These are phyloP conservation scores for Dryas drummondii DNA, from an alignment of 306 rosid genomes.

Conservation along the genomic window DNA sequence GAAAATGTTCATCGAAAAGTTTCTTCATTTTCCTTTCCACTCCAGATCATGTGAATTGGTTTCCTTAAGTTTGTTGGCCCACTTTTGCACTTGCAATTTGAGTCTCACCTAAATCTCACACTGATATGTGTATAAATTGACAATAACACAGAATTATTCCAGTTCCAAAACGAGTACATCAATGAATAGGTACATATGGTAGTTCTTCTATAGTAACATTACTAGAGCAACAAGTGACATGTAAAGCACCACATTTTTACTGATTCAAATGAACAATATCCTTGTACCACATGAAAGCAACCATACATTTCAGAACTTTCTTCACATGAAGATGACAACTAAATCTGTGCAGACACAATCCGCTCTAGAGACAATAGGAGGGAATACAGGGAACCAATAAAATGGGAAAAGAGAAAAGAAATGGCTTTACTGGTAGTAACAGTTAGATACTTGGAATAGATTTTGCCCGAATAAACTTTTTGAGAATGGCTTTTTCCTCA, in stretches of 20 bases:
- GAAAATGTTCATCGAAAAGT: background rate
- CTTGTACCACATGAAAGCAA: background rate
- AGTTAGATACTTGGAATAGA: slow-evolving; percentile 60
- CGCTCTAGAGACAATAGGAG: slow-evolving; percentile 15
- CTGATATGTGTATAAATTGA: slow-evolving; percentile 10
- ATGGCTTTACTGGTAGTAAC: background rate
- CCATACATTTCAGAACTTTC: slow-evolving; percentile 9
- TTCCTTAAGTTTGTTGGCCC: slow-evolving; percentile 1
- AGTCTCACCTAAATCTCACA: slow-evolving; percentile 16
- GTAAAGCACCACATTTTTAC: background rate
- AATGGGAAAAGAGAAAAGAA: slow-evolving; percentile 27
- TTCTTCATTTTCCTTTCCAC: background rate
- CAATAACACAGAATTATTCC: slow-evolving; percentile 4
- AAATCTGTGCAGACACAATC: slow-evolving; percentile 27
- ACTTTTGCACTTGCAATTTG: background rate
- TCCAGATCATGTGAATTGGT: background rate
- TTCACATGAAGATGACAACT: background rate
- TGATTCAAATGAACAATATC: background rate
- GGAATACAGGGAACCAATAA: slow-evolving; percentile 10
- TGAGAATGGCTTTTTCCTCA: slow-evolving; percentile 88
- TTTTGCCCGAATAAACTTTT: slow-evolving; percentile 70
- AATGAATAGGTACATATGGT: background rate
- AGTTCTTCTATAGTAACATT: background rate
- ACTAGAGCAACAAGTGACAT: background rate
- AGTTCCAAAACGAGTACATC: slow-evolving; percentile 12